Evolutionary conservation across 306 rosid species (phyloP).

Genomic region (Quercus parvula): DNA sequence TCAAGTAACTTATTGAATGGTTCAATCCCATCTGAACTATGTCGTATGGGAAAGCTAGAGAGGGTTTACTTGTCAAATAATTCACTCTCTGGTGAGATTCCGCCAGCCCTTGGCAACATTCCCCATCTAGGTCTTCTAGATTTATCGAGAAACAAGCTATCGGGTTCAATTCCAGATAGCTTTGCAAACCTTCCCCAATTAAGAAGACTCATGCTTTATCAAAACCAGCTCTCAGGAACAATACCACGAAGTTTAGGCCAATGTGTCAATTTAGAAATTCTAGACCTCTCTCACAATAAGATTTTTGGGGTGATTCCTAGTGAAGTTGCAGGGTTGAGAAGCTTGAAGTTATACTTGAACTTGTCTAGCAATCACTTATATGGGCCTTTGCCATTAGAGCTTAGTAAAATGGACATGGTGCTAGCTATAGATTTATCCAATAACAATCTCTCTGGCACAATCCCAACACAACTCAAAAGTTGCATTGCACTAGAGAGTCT

Average conservation of each 20-base stretch:
- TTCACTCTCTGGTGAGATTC: conserved; percentile 83
- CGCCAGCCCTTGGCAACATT: conserved; percentile 57
- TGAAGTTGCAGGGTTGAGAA: conserved; percentile 80
- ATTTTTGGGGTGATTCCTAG: conserved; percentile 65
- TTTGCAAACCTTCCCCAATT: conserved; percentile 78
- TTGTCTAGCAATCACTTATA: conserved; percentile 62
- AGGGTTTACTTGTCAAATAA: conserved; percentile 72
- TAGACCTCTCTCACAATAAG: conserved; percentile 77
- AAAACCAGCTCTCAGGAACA: conserved; percentile 70
- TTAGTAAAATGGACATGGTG: conserved; percentile 95
- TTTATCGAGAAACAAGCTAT: conserved; percentile 73
- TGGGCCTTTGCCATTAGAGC: conserved; percentile 71
- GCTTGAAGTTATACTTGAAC: conserved; percentile 86
- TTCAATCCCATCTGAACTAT: conserved; percentile 59
- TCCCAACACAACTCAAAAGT: conserved; percentile 79
- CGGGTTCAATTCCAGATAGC: conserved; percentile 81
- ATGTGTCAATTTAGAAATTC: conserved; percentile 75
- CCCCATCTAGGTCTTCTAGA: conserved; percentile 80
- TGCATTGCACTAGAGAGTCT: conserved; percentile 80
- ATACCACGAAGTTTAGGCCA: conserved; percentile 79
- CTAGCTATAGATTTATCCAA: conserved; percentile 75
- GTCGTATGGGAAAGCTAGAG: conserved; percentile 61
- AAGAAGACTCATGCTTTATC: conserved; percentile 70
- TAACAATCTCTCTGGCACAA: conserved; percentile 66
- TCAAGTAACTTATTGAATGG: conserved; percentile 79